Evolutionary conservation across 257 asterid genomes (phyloP), one percentile per base, ranked within the genome.

Genomic region (Pogostemon cablin): DNA sequence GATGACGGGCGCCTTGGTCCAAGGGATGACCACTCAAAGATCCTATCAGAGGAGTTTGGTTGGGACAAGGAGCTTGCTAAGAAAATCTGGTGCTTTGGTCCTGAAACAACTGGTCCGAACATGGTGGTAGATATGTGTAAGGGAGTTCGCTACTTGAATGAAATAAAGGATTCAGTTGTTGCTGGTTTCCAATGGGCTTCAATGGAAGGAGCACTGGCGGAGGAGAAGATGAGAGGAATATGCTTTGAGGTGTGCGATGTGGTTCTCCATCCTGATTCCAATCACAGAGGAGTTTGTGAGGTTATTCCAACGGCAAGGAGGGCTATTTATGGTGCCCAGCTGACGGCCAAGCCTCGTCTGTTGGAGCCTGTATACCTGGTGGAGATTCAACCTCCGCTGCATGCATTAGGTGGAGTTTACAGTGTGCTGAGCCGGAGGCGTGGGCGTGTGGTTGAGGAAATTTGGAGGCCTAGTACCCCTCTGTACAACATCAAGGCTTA

Each of bases 161-260:
- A 81, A 78, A 78, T 81, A 10, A 78, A 78, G 74, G 83, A 81
- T 43, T 81, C 81, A 0, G 81, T 78, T n/a, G 86, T 78, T 35
- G 83, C 81, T 17, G 83, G 86, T 15, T 78, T 81, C 77, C 81
- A 72, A 42, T 81, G 86, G 86, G 86, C 86, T 41, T 81, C 86
- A 2, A 75, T 72, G 69, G 83, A 78, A 69, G 86, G 86, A 0
- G 69, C 81, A 0, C 41, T 81, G 62, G 83, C 83, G 11, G 86
- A 78, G 37, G 83, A 81, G 25, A 78, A 81, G 72, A 81, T 81
- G 85, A 78, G 82, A 60, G 83, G 82, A 40, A 74, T 80, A 7
- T 77, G 84, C 81, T 80, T 76, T 69, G 82, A 80, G 63, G 76
- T 80, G 0, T 75, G 84, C 48, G 80, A 81, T 69, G 82, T 65